Percentiles rank a stretch among this genome's conserved stretches.
Conservation (phyloP, 116 monocot species). For the Thalassia testudinum region DNA sequence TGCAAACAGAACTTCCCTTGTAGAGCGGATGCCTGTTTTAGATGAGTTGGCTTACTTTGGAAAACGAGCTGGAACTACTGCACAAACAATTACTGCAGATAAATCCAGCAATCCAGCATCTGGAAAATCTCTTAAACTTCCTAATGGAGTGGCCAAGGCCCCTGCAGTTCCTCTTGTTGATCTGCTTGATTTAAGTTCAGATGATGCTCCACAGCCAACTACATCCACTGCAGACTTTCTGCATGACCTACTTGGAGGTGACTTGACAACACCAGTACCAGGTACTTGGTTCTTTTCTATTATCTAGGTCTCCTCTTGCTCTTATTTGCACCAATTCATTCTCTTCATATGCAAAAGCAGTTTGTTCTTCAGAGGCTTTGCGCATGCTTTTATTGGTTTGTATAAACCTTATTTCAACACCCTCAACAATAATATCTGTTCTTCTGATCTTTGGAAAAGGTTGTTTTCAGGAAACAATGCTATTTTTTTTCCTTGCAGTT, state of each 20-base stretch:
- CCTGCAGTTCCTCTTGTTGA: constrained; percentile 46
- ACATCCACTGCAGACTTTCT: constrained; percentile 64
- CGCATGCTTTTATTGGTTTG: too few relatives aligned
- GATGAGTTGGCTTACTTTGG: constrained; percentile 60
- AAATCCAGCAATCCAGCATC: constrained; percentile 23
- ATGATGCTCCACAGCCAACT: constrained; percentile 50
- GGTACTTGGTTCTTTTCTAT: constrained; percentile 19
- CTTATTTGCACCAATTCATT: too few relatives aligned
- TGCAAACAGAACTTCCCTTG: constrained; percentile 62
- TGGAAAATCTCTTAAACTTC: constrained; percentile 44
- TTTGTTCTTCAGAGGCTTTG: too few relatives aligned
- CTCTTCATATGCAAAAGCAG: too few relatives aligned
- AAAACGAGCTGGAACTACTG: constrained; percentile 45
- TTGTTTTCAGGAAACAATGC: too few relatives aligned
- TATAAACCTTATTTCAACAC: too few relatives aligned
- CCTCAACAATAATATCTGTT: too few relatives aligned
- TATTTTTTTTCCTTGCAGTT: too few relatives aligned
- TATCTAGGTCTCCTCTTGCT: too few relatives aligned
- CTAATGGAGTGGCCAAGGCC: constrained; percentile 74
- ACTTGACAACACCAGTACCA: constrained; percentile 45
- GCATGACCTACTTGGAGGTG: constrained; percentile 69
- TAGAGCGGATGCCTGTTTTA: constrained; percentile 91
- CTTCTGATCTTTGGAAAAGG: too few relatives aligned
- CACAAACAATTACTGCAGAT: constrained; percentile 15
- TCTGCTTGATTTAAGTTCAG: constrained; percentile 85